A percentile compares a stretch with the other conserved stretches of the same genome.
Conservation (phyloP, 306 rosid genomes). For the Pterocarpus santalinus region DNA sequence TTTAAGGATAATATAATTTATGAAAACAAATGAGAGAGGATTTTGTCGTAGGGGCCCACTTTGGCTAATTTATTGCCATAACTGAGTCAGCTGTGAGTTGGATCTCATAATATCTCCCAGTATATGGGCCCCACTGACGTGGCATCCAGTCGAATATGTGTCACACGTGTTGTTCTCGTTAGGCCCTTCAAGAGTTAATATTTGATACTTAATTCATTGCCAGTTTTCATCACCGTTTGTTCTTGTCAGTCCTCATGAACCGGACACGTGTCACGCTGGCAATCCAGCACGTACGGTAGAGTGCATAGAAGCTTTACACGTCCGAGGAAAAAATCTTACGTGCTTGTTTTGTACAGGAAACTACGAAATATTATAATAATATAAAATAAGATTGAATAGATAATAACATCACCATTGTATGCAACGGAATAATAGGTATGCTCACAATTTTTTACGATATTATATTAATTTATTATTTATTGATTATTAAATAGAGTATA, state of each 20-base stretch:
- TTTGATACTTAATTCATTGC: background rate
- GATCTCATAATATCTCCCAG: constrained; percentile 39
- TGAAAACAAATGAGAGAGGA: background rate
- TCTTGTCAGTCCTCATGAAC: background rate
- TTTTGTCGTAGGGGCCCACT: constrained; percentile 25
- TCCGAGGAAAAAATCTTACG: background rate
- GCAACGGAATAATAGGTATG: too few species aligned
- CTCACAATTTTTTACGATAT: too few species aligned
- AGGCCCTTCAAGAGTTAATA: background rate
- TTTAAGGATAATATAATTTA: background rate
- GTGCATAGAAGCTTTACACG: constrained; percentile 40
- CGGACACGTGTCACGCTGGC: background rate
- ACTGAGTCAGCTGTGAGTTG: constrained; percentile 66
- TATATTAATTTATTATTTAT: too few species aligned
- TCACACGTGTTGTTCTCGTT: constrained; percentile 25
- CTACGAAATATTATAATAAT: too few species aligned
- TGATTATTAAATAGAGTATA: too few species aligned
- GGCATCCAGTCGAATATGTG: constrained; percentile 54
- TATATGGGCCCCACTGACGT: constrained; percentile 54
- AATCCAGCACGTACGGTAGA: background rate
- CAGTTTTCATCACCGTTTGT: constrained; percentile 14
- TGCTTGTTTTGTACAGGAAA: background rate
- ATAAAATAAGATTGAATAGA: background rate
- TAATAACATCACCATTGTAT: background rate
- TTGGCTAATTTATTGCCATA: background rate